Base-by-base conservation (phyloP, 768 basidiomycete species). In the Pisolithus sp. region DNA sequence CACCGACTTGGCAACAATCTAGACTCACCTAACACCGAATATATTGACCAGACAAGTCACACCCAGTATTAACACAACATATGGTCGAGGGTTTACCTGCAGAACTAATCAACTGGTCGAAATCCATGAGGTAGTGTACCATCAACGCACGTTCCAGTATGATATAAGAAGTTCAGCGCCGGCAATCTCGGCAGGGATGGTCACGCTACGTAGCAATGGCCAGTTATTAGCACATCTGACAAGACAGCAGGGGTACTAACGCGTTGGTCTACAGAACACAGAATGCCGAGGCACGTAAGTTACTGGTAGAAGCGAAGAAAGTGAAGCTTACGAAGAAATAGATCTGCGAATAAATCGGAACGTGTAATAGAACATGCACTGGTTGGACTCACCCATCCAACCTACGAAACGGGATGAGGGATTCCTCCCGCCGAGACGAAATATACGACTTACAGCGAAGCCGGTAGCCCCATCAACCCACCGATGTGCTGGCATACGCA, bases 151-250 rank as follows among this genome's bases (percentile, higher is more conserved):
- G 57, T 82, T 71, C 89, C 88, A 90, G 70, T 82, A 86, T 5
- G 78, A 73, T 51, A 91, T 70, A n/a, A 92, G 66, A 49, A 90
- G 75, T 9, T 78, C 75, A 8, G 85, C 81, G 2, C 87, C 88
- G 3, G 82, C 81, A 52, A 92, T 75, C 68, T 89, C 86, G 24
- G 82, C 80, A 13, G 86, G 85, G 0, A 80, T 73, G 2, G 82
- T 75, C 48, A 85, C 81, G n/a, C 73, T 77, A 46, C 21, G 37
- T 21, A 36, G 7, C 10, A 47, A 26, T 46, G 8, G n/a, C 7
- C 20, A 4, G 5, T 2, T 18, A 18, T n/a, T 45, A 5, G 30
- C 23, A n/a, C 10, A 20, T 10, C 28, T 44, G 38, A 8, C n/a
- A 13, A 38, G 4, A 17, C 30, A 2, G 23, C 4, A 17, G 23